Evolutionary conservation across 2,329 filamentous ascomycete genomes (phyloP).

Genomic region (Apiospora arundinis): DNA sequence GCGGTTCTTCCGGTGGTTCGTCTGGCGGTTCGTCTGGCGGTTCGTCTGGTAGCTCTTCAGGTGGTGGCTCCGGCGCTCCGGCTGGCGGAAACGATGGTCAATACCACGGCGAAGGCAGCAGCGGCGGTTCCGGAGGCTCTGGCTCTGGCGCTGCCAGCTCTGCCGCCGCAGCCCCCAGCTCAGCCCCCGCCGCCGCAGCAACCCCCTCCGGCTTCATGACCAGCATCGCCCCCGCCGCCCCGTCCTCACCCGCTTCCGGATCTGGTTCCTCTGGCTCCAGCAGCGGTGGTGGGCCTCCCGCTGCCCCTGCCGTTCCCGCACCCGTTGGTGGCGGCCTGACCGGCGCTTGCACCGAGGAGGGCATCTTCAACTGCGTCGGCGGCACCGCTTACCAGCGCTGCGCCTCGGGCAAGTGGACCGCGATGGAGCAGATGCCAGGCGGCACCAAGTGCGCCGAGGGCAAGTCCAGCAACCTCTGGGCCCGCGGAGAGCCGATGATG

Average conservation of each 20-base stretch:
- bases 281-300: neutral
- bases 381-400: conserved; percentile 61
- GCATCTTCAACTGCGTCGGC: conserved; percentile 60
- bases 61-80: conserved; percentile 29
- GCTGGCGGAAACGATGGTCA: conserved; percentile 25
- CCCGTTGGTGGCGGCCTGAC: neutral
- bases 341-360: conserved; percentile 53
- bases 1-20: conserved; percentile 59
- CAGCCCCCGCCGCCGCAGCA: conserved; percentile 22
- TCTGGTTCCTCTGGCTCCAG: neutral
- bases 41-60: conserved; percentile 55
- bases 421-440: conserved; percentile 46
- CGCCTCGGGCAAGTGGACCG: conserved; percentile 58
- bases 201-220: conserved; percentile 20
- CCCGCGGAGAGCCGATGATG: neutral
- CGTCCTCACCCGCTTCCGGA: conserved; percentile 12
- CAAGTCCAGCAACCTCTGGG: conserved; percentile 43
- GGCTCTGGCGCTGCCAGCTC: conserved; percentile 23
- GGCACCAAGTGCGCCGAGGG: conserved; percentile 55
- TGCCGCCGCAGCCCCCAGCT: conserved; percentile 21
- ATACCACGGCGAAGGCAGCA: conserved; percentile 2
- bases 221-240: neutral
- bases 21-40: conserved; percentile 47
- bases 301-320: too few species aligned
- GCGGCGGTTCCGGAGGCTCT: conserved; percentile 19